A percentile compares a stretch with the other conserved stretches of the same genome.
Evolutionary conservation across 192 early-diverging fungal species (phyloP).

Genomic region (Allomyces macrogynus): DNA sequence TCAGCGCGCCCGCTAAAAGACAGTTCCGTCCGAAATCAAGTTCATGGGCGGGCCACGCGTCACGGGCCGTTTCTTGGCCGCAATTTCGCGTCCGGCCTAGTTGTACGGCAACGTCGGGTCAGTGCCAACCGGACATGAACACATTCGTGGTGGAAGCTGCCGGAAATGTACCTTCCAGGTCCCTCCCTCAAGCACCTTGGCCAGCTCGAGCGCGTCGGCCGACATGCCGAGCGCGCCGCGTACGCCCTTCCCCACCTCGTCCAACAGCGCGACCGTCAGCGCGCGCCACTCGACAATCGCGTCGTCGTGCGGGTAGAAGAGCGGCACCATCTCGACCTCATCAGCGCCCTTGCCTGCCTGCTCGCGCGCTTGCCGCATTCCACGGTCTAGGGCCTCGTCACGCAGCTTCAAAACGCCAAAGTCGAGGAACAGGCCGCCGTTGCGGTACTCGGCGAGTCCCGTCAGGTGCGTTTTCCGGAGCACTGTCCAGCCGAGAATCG

Average conservation of each 20-base stretch:
- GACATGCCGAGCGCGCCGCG: constrained; percentile 28
- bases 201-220: constrained; percentile 40
- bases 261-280: constrained; percentile 65
- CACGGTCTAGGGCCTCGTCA: constrained; percentile 27
- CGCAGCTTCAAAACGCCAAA: constrained; percentile 52
- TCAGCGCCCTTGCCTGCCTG: constrained; percentile 12
- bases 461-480: constrained; percentile 48
- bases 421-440: constrained; percentile 77
- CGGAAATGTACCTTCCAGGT: constrained; percentile 69
- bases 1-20: constrained; percentile 53
- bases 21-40: constrained; percentile 64
- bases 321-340: constrained; percentile 24
- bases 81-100: constrained; percentile 66
- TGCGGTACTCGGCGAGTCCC: constrained; percentile 67
- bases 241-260: constrained; percentile 43
- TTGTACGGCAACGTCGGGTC: not conserved
- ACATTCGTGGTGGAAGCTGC: too few species aligned
- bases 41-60: constrained; percentile 80
- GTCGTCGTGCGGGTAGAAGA: constrained; percentile 56
- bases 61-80: constrained; percentile 51
- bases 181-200: constrained; percentile 74
- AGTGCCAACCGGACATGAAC: not conserved
- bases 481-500: constrained; percentile 22
- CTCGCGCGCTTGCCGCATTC: constrained; percentile 25
- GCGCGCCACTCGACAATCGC: constrained; percentile 86